Evolutionary conservation across 495 filamentous ascomycete genomes (phyloP), one percentile per base, ranked within the genome.

Genomic region (Aspergillus ostianus): DNA sequence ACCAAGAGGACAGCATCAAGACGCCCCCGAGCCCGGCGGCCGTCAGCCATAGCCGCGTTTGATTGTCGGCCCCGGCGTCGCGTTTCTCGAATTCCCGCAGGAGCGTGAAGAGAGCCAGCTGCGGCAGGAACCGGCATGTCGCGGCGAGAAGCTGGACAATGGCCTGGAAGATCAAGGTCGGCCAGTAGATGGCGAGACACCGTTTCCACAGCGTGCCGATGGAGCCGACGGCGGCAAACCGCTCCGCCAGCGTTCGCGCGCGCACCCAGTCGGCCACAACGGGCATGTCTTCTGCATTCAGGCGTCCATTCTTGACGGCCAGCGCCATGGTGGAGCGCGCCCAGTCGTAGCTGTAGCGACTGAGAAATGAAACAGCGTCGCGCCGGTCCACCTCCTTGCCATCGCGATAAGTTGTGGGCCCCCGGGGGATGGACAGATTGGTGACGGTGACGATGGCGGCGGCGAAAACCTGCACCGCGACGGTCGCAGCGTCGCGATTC

Each of bases 301-400:
- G 73, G 29, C 75, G 69, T 44, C 81, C 80, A 56, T 84, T 84
- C 51, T 75, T 74, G n/a, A 71, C 67, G 1, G 85, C 84, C 32
- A 80, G 61, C 0, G 67, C 57, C 30, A 90, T 78, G 0, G 88
- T 53, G 5, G 61, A 59, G 1, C 55, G 60, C 17, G 81, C 76
- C 87, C 87, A 90, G 18, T 64, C 59, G 64, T 83, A 90, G 29
- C 75, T 88, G 66, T 82, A 86, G 36, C 82, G 79, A 32, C 69
- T 75, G 52, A 85, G 69, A 2, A 86, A 82, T 1, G 85, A 85
- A 21, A 68, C 76, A 1, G 86, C 84, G 51, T 76, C 80, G 70
- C 84, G 74, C 26, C 77, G 67, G 64, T 90, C 88, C 7, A 91
- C 82, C 26, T 67, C 61, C 19, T 77, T 66, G 44, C 80, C 84